These are phyloP conservation scores for Aspergillus fructus DNA, from an alignment of 2,329 filamentous ascomycete species.

Conservation along the genomic window DNA sequence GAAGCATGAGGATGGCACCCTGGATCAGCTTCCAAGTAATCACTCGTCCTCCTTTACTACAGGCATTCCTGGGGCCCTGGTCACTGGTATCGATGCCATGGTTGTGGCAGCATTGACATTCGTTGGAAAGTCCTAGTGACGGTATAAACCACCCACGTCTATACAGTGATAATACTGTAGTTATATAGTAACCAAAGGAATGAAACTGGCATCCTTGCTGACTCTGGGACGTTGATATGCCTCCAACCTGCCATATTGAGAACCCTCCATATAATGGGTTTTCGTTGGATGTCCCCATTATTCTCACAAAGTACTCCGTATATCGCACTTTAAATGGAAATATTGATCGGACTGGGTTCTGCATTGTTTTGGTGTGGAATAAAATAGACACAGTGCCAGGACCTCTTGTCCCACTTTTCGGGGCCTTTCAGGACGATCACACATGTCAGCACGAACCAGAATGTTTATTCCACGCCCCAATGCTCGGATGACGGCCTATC, in stretches of 20 bases:
- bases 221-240: too few species aligned
- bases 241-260: too few species aligned
- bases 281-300: background rate
- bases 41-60: background rate
- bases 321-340: background rate
- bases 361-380: background rate
- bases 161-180: background rate
- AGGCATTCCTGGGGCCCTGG: background rate
- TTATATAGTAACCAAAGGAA: too few species aligned
- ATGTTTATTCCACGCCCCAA: background rate
- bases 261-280: too few species aligned
- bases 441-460: background rate
- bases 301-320: background rate
- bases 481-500: background rate
- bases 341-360: background rate
- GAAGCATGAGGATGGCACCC: background rate
- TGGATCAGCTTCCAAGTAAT: background rate
- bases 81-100: background rate
- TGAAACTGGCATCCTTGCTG: too few species aligned
- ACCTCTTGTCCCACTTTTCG: background rate
- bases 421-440: background rate
- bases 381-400: background rate
- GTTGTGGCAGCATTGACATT: background rate
- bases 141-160: background rate
- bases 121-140: background rate